Evolutionary conservation across 208 protist genomes (phyloP).

Genomic region (Spongospora subterranea): DNA sequence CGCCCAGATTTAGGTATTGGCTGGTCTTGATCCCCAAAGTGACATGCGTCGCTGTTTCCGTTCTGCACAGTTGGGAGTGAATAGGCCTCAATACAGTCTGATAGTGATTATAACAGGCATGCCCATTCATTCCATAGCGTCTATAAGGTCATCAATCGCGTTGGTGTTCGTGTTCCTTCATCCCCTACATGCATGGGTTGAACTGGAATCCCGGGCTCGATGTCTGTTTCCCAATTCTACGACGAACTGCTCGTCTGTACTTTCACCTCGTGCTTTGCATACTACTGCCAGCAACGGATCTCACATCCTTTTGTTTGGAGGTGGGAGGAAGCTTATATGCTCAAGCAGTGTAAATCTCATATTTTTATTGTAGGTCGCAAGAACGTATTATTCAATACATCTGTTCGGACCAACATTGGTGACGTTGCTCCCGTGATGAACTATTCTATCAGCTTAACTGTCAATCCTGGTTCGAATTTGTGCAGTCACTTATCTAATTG

Average conservation of each 20-base stretch:
- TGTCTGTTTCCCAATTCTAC: not conserved
- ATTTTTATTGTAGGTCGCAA: too few species aligned
- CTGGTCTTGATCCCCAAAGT: too few species aligned
- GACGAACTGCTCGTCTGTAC: not conserved
- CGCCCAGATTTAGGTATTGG: too few species aligned
- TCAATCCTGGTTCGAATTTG: not conserved
- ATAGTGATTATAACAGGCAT: too few species aligned
- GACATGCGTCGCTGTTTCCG: too few species aligned
- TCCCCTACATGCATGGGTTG: not conserved
- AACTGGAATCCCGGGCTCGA: not conserved
- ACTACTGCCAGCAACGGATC: not conserved
- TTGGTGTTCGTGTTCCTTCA: not conserved
- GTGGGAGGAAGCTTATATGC: too few species aligned
- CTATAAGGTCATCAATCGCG: too few species aligned
- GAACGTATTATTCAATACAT: slow-evolving; percentile 48
- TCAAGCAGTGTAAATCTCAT: too few species aligned
- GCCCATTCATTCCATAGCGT: too few species aligned
- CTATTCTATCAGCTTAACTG: not conserved
- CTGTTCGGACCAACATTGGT: not conserved
- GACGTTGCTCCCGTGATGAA: not conserved
- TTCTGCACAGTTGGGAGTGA: too few species aligned
- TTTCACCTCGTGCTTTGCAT: not conserved
- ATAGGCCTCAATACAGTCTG: too few species aligned
- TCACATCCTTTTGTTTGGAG: slow-evolving; percentile 28
- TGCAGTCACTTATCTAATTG: slow-evolving; percentile 4